A percentile compares a stretch with the other conserved stretches of the same genome.
Evolutionary conservation across 139 green algal species (phyloP).

Genomic region (Chlamydomonas schloesseri): DNA sequence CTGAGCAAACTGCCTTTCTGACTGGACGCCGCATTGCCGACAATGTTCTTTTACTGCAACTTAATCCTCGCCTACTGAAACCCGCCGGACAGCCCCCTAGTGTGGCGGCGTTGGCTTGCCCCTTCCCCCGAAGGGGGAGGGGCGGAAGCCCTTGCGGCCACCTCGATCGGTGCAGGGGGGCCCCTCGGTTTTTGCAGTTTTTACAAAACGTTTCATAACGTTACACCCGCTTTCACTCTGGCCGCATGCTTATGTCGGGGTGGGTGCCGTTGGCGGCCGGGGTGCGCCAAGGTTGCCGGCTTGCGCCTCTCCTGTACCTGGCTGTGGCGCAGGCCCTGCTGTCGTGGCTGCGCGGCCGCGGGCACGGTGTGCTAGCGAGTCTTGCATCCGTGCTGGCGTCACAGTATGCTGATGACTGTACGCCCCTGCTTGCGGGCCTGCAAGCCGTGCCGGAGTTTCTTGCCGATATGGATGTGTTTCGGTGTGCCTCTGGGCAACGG

Average conservation of each 20-base stretch:
- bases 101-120: background rate
- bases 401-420: background rate
- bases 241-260: no score
- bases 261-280: no score
- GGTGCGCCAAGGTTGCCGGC: no score
- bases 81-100: background rate
- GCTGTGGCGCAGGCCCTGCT: no score
- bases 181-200: slow-evolving; percentile 45
- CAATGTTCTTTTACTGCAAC: slow-evolving; percentile 37
- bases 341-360: no score
- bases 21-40: slow-evolving; percentile 42
- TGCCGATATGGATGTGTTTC: background rate
- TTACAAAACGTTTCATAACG: slow-evolving; percentile 37
- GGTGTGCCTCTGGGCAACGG: background rate
- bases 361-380: no score
- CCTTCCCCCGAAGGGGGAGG: no score
- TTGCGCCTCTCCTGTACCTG: no score
- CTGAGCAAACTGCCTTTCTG: slow-evolving; percentile 59
- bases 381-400: no score
- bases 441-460: background rate
- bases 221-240: no score
- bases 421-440: background rate
- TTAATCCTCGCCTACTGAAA: slow-evolving; percentile 11
- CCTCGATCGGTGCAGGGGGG: no score
- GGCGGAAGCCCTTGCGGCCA: no score